These are phyloP conservation scores for Syzygium jambos DNA, from an alignment of 345 rosid genomes.

Conservation along the genomic window DNA sequence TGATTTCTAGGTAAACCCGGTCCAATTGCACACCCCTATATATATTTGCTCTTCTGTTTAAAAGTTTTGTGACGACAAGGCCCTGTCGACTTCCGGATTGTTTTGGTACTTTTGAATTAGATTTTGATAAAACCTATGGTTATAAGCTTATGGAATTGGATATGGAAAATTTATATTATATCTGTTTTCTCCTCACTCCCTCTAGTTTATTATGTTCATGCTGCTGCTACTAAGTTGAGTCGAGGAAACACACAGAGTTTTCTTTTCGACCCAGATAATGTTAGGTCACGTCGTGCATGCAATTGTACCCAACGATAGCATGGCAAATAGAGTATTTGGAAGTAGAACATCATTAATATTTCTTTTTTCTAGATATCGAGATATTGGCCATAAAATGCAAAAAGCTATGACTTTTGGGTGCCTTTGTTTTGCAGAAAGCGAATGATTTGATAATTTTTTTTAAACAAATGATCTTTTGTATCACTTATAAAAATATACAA, in stretches of 20 bases:
- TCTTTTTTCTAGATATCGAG: rapidly evolving
- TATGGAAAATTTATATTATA: neutral
- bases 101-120: neutral
- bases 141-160: neutral
- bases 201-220: neutral
- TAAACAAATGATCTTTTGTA: no score
- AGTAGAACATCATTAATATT: neutral
- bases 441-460: no score
- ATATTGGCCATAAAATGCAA: neutral
- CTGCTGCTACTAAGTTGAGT: neutral
- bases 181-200: neutral
- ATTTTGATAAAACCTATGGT: neutral
- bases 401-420: neutral
- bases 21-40: no score
- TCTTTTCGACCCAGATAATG: neutral
- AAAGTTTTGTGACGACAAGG: neutral
- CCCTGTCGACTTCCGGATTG: neutral
- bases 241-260: neutral
- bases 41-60: neutral
- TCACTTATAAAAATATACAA: no score
- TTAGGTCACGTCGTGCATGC: neutral
- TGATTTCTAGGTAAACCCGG: no score
- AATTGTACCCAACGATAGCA: neutral
- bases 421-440: no score
- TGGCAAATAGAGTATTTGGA: neutral